These are phyloP conservation scores for Collybiopsis confluens DNA, from an alignment of 768 basidiomycete genomes.

Conservation along the genomic window DNA sequence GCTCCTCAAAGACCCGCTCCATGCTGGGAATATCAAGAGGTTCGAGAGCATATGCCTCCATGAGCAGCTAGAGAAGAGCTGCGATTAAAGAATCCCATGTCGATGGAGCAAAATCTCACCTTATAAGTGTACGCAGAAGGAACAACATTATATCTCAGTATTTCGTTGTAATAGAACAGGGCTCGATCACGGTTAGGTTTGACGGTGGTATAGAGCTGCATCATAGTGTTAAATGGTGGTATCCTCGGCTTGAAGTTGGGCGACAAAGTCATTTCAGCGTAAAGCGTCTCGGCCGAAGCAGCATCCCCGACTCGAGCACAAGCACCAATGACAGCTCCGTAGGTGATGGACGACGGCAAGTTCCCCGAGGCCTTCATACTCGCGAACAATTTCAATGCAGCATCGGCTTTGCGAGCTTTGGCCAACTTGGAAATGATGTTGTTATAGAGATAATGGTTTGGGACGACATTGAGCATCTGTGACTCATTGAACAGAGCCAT, in stretches of 20 bases:
- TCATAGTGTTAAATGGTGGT: constrained; percentile 98
- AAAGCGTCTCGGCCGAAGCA: constrained; percentile 74
- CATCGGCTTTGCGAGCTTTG: constrained; percentile 90
- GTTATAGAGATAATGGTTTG: constrained; percentile 91
- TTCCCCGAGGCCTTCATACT: constrained; percentile 71
- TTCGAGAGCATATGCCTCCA: constrained; percentile 88
- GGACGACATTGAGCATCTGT: constrained; percentile 58
- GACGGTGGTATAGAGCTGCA: constrained; percentile 92
- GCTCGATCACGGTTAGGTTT: constrained; percentile 80
- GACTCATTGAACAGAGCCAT: constrained; percentile 81
- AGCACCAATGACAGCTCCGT: constrained; percentile 90
- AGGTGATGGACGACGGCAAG: constrained; percentile 81
- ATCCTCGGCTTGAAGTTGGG: constrained; percentile 81
- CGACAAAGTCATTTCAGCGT: constrained; percentile 75
- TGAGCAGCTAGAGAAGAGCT: constrained; percentile 53
- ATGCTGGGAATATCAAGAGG: constrained; percentile 73
- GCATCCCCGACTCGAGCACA: constrained; percentile 92
- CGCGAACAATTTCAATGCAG: constrained; percentile 82
- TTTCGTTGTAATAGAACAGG: constrained; percentile 67
- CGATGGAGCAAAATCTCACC: constrained; percentile 33
- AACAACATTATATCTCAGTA: constrained; percentile 53
- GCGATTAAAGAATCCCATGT: constrained; percentile 7
- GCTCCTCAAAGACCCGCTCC: constrained; percentile 64
- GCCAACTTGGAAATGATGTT: constrained; percentile 95
- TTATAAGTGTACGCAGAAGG: constrained; percentile 96